phyloP scores from a whole-genome alignment of 2,329 filamentous ascomycete species.

The Claviceps maximensis region DNA sequence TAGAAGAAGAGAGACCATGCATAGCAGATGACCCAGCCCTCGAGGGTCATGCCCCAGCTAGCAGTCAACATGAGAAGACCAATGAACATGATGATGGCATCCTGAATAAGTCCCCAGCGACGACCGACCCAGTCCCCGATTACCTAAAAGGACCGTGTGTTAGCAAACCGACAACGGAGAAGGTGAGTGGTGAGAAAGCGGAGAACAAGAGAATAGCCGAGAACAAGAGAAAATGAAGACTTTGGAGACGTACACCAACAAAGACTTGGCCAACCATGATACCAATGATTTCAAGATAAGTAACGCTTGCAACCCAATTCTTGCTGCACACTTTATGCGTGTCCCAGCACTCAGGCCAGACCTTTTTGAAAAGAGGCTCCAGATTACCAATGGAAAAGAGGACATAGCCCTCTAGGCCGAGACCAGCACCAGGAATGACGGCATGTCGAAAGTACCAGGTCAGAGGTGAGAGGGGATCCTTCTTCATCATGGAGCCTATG shows the following conservation, averaged over 20 bases:
- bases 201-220: background rate
- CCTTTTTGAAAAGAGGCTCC: conserved; percentile 62
- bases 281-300: conserved; percentile 85
- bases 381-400: conserved; percentile 95
- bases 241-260: conserved; percentile 51
- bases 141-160: conserved; percentile 20
- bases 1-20: conserved; percentile 84
- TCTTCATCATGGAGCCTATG: conserved; percentile 71
- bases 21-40: conserved; percentile 97
- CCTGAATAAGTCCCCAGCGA: conserved; percentile 90
- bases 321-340: conserved; percentile 51
- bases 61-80: conserved; percentile 86
- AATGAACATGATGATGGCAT: conserved; percentile 84
- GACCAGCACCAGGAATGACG: conserved; percentile 81
- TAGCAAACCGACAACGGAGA: background rate
- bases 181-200: background rate
- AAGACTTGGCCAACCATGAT: conserved; percentile 89
- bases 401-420: conserved; percentile 89
- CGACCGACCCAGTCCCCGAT: conserved; percentile 68
- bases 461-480: conserved; percentile 73
- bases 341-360: conserved; percentile 71
- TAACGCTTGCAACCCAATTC: conserved; percentile 73
- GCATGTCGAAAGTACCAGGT: conserved; percentile 81
- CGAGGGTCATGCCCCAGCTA: conserved; percentile 72
- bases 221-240: background rate